These are phyloP conservation scores for Haematococcus sp. DNA, from an alignment of 139 green algal species.

Conservation along the genomic window DNA sequence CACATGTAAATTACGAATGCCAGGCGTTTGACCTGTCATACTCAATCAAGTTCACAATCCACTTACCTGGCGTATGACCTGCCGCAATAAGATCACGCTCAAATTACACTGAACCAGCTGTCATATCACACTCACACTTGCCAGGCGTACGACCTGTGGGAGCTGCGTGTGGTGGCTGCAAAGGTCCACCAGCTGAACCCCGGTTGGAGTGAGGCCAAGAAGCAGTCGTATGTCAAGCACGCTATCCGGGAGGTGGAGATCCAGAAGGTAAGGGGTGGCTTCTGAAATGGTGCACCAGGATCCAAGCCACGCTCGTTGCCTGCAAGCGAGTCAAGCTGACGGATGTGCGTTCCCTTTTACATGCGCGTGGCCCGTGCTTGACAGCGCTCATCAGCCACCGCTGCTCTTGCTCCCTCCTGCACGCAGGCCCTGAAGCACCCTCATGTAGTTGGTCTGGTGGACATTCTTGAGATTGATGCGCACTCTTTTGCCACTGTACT, in stretches of 20 bases:
- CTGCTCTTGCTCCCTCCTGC: no score
- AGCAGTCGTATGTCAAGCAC: conserved; percentile 88
- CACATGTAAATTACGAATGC: no score
- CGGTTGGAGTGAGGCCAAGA: conserved; percentile 75
- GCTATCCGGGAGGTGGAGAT: conserved; percentile 91
- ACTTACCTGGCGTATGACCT: no score
- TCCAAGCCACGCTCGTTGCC: background rate
- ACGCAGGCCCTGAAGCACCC: conserved; percentile 43
- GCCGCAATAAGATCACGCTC: no score
- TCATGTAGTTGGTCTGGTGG: conserved; percentile 77
- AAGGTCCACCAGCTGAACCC: conserved; percentile 84
- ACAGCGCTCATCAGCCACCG: no score
- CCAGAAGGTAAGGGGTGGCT: conserved; percentile 69
- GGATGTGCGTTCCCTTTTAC: background rate
- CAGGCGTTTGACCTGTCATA: no score
- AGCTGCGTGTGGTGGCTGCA: conserved; percentile 64
- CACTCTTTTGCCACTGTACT: conserved; percentile 92
- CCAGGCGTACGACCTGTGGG: conserved; percentile 71
- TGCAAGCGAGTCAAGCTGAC: background rate
- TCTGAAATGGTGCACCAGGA: no score
- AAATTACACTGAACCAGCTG: no score
- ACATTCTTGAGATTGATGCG: conserved; percentile 93
- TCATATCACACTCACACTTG: no score
- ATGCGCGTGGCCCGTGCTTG: background rate
- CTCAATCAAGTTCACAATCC: no score